Percentiles rank a stretch among this genome's conserved stretches.
These are phyloP conservation scores for Komagataella pseudopastoris DNA, from an alignment of 805 yeast species.

Conservation along the genomic window DNA sequence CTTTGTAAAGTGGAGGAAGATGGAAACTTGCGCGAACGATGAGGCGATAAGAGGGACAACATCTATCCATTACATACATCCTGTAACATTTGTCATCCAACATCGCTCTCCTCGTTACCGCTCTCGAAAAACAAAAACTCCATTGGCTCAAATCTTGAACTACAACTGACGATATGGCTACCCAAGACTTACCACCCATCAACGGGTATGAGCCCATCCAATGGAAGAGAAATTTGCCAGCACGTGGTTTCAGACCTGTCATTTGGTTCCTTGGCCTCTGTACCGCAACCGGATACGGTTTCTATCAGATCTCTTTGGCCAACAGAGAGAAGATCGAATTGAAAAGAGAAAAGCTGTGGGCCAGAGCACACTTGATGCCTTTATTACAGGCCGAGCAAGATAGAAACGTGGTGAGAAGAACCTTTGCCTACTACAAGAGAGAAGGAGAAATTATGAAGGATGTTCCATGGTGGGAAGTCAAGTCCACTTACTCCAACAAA, in stretches of 20 bases:
- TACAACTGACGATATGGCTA: constrained; percentile 1
- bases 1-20: neutral
- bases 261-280: constrained; percentile 54
- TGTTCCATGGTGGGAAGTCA: constrained; percentile 49
- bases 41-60: neutral
- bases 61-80: neutral
- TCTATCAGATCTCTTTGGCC: constrained; percentile 50
- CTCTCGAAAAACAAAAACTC: neutral
- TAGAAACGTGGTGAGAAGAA: constrained; percentile 63
- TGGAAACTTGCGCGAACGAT: neutral
- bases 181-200: constrained; percentile 76
- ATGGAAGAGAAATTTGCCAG: constrained; percentile 79
- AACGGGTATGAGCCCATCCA: constrained; percentile 81
- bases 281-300: constrained; percentile 58
- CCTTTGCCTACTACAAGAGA: constrained; percentile 48
- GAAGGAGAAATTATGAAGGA: constrained; percentile 57
- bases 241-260: constrained; percentile 74
- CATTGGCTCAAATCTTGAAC: neutral
- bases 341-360: constrained; percentile 64
- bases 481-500: constrained; percentile 21
- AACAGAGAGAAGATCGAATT: constrained; percentile 68
- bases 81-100: neutral
- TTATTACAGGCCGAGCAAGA: constrained; percentile 73
- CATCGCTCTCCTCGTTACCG: neutral
- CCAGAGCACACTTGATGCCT: constrained; percentile 61